Percentiles rank a stretch among this genome's conserved stretches.
These are phyloP conservation scores for Nakazawaea laoshanensis DNA, from an alignment of 805 yeast genomes.

Conservation along the genomic window DNA sequence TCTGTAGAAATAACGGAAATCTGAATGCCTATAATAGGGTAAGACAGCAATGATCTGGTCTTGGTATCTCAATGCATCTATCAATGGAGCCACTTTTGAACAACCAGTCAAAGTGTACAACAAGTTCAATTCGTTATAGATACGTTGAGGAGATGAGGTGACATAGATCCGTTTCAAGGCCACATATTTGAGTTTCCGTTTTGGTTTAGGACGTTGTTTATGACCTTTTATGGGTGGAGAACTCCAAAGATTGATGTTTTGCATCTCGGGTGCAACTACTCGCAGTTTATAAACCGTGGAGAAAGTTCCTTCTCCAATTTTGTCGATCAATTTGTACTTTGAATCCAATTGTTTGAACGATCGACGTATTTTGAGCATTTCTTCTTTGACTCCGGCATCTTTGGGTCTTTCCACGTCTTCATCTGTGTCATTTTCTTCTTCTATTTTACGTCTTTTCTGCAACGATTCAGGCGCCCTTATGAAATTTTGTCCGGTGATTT, in stretches of 20 bases:
- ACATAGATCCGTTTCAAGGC: constrained; percentile 93
- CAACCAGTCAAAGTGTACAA: constrained; percentile 63
- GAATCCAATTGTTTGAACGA: constrained; percentile 22
- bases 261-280: constrained; percentile 22
- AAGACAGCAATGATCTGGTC: constrained; percentile 92
- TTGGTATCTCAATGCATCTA: constrained; percentile 78
- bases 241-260: constrained; percentile 15
- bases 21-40: constrained; percentile 87
- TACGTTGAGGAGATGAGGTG: constrained; percentile 89
- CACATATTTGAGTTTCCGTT: constrained; percentile 39
- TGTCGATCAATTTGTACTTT: constrained; percentile 31
- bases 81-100: constrained; percentile 74
- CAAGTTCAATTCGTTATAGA: constrained; percentile 77
- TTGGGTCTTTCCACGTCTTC: constrained; percentile 12
- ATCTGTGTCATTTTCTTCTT: constrained; percentile 11
- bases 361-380: constrained; percentile 19
- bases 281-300: constrained; percentile 63
- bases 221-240: constrained; percentile 19
- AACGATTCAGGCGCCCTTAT: constrained; percentile 7
- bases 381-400: constrained; percentile 20
- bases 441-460: constrained; percentile 7
- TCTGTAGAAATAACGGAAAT: constrained; percentile 79
- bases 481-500: constrained; percentile 3
- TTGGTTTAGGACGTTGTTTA: not conserved
- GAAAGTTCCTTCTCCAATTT: constrained; percentile 80